Evolutionary conservation across 805 yeast species (phyloP), one percentile per base, ranked within the genome.

Genomic region (Candida ficus): DNA sequence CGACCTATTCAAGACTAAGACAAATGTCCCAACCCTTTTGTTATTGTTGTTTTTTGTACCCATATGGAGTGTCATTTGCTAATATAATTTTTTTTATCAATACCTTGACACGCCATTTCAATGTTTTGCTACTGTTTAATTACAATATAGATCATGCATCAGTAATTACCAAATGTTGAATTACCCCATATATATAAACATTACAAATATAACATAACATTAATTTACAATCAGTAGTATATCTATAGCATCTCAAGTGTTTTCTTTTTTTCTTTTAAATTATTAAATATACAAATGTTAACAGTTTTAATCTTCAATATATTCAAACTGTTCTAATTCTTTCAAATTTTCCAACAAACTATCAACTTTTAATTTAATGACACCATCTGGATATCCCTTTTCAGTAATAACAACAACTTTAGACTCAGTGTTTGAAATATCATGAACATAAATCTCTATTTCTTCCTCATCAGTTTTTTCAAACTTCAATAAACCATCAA

Each of bases 311-410:
- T 45, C 46, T 16, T 47, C 52, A 6, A 26, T 26, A 14, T 37
- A 49, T 14, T 49, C 50, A 26, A 50, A 56, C 16, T 48, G 29
- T 21, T 51, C 41, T 13, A 56, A 35, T 16, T 51, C 61, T 11
- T 26, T 33, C 22, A 56, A 33, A 11, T 33, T 32, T 2, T 40
- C 43, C 8, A 40, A 16, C n/a, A 54, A 33, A 2, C 41, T 41
- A 9, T 42, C 39, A 28, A 51, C 16, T 33, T 48, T 56, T 37
- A 49, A 30, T 29, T 45, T 43, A 9, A 55, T 39, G 2, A 56
- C 19, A 1, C 58, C 56, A 27, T 44, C 42, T 9, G 61, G 61
- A 29, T 52, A 56, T 9, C 41, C 46, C n/a, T 29, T 41, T 23
- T 56, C 57, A 14, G 51, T 40, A 8, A 56, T 47, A 3, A 51